Evolutionary conservation across 371 early-diverging fungal genomes (phyloP).

Genomic region (Actinomortierella wolfii): DNA sequence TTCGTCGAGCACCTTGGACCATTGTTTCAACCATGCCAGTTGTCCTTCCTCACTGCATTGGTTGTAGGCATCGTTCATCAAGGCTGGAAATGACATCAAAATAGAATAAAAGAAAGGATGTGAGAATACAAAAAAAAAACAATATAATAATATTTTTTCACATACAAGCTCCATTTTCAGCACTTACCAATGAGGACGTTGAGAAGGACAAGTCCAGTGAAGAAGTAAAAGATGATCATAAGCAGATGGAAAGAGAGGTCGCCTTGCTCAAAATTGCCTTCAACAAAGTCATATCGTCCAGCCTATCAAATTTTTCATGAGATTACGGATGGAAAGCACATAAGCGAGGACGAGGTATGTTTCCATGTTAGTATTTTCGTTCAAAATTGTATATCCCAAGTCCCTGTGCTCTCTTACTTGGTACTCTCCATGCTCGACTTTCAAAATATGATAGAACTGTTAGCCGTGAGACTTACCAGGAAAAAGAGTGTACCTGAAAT

Average conservation of each 20-base stretch:
- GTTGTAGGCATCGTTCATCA: slow-evolving; percentile 45
- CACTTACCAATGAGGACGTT: slow-evolving; percentile 25
- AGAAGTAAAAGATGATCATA: slow-evolving; percentile 44
- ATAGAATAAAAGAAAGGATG: too few species aligned
- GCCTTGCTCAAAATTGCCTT: not conserved
- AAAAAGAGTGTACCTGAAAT: slow-evolving; percentile 35
- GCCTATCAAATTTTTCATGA: slow-evolving; percentile 13
- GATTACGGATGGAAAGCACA: too few species aligned
- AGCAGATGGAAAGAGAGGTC: slow-evolving; percentile 25
- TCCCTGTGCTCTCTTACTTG: too few species aligned
- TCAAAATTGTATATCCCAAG: too few species aligned
- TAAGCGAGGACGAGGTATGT: too few species aligned
- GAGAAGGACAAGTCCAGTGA: slow-evolving; percentile 32
- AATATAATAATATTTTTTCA: too few species aligned
- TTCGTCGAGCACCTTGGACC: slow-evolving; percentile 35
- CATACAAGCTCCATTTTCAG: too few species aligned
- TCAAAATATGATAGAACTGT: too few species aligned
- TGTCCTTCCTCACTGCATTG: slow-evolving; percentile 37
- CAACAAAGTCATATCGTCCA: slow-evolving; percentile 32
- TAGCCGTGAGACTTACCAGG: slow-evolving; percentile 15
- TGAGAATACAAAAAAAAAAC: too few species aligned
- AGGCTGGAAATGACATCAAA: too few species aligned
- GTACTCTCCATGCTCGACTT: too few species aligned
- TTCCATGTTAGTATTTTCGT: too few species aligned
- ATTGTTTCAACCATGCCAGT: slow-evolving; percentile 38